A percentile compares a stretch with the other conserved stretches of the same genome.
Conservation (phyloP, 2,329 filamentous ascomycete genomes). For the Parascedosporium putredinis region DNA sequence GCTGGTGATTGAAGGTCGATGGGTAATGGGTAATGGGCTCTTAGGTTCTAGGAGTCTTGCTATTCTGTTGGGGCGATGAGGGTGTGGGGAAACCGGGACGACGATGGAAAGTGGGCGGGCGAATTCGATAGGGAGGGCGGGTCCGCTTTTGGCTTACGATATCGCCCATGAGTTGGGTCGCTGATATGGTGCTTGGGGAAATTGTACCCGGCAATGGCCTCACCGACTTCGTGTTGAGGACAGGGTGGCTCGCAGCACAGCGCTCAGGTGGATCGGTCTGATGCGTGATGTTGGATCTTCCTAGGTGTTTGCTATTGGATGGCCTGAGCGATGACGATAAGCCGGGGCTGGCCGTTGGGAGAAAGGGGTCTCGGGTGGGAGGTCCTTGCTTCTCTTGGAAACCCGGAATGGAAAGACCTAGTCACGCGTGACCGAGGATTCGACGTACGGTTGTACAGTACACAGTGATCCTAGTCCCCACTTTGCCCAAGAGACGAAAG, state of each 20-base stretch:
- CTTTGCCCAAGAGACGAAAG: background rate
- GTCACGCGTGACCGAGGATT: constrained; percentile 2
- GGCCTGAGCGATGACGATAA: background rate
- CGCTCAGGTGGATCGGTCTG: background rate
- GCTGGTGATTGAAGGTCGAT: background rate
- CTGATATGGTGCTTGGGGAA: background rate
- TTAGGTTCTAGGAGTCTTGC: background rate
- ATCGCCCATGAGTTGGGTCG: background rate
- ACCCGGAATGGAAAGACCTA: background rate
- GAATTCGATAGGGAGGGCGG: background rate
- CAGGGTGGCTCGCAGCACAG: background rate
- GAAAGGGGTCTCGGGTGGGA: too few relatives aligned
- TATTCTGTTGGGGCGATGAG: background rate
- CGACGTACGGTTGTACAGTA: too few relatives aligned
- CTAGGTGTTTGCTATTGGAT: constrained; percentile 3
- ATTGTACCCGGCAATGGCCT: background rate
- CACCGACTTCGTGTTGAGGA: constrained; percentile 1
- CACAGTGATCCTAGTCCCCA: background rate
- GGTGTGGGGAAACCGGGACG: background rate
- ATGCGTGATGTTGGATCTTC: background rate
- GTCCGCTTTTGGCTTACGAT: background rate
- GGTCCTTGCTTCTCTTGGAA: background rate
- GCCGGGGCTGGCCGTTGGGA: constrained; percentile 6
- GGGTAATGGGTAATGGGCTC: background rate
- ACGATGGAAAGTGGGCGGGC: background rate